These are phyloP conservation scores for Pythium rishiriense DNA, from an alignment of 352 stramenopile species.

Conservation along the genomic window DNA sequence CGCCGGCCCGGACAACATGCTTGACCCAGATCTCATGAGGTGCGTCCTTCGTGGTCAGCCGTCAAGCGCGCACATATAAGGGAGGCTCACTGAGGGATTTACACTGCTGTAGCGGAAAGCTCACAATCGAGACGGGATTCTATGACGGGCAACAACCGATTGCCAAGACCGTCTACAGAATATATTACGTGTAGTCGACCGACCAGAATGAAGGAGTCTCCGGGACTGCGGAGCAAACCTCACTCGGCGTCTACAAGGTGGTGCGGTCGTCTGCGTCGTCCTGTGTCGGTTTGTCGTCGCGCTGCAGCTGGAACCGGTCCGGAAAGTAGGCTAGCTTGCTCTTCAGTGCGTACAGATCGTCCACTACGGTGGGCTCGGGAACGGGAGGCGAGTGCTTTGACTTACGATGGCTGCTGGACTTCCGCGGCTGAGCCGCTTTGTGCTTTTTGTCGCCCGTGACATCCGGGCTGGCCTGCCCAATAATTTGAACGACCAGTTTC, in stretches of 20 bases:
- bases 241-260: slow-evolving; percentile 4
- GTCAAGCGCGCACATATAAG: neutral
- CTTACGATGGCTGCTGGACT: slow-evolving; percentile 30
- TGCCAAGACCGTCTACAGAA: slow-evolving; percentile 91
- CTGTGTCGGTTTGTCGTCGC: slow-evolving; percentile 8
- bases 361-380: slow-evolving; percentile 22
- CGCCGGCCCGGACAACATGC: slow-evolving; percentile 86
- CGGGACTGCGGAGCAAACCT: neutral
- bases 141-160: slow-evolving; percentile 90
- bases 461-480: slow-evolving; percentile 39
- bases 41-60: no score
- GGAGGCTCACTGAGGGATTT: neutral
- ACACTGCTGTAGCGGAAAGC: slow-evolving; percentile 68
- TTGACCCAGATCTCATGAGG: slow-evolving; percentile 83
- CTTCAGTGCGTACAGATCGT: slow-evolving; percentile 71
- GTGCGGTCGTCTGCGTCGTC: neutral
- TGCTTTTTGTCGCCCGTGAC: slow-evolving; percentile 25
- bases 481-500: slow-evolving; percentile 71
- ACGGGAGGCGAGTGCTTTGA: slow-evolving; percentile 14
- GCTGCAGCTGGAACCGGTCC: slow-evolving; percentile 29
- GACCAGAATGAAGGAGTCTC: neutral
- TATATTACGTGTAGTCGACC: slow-evolving; percentile 87
- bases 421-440: slow-evolving; percentile 22
- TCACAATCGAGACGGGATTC: slow-evolving; percentile 96
- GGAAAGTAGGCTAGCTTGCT: slow-evolving; percentile 52